phyloP scores from a whole-genome alignment of 2,329 filamentous ascomycete species.

The Whalleya microplaca region DNA sequence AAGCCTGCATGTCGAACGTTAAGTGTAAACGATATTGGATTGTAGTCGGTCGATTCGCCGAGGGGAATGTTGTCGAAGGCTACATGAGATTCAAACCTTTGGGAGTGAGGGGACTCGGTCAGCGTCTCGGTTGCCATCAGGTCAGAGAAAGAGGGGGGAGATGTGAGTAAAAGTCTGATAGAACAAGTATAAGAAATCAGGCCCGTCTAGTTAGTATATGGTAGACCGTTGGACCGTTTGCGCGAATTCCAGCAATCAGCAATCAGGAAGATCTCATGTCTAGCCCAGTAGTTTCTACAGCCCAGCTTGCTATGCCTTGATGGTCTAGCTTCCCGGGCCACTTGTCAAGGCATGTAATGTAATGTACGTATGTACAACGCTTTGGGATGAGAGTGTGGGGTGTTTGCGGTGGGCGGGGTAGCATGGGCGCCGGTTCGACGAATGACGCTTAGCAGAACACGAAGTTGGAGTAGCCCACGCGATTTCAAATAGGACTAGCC shows the following conservation, averaged over 20 bases:
- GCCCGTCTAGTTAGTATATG: constrained; percentile 7
- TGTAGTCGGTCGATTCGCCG: constrained; percentile 62
- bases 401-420: constrained; percentile 20
- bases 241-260: constrained; percentile 16
- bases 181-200: constrained; percentile 10
- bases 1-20: constrained; percentile 88
- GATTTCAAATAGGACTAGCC: constrained; percentile 27
- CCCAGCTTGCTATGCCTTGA: constrained; percentile 23
- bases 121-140: constrained; percentile 40
- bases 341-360: constrained; percentile 11
- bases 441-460: constrained; percentile 16
- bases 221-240: constrained; percentile 5
- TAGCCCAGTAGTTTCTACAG: constrained; percentile 18
- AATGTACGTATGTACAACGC: not conserved
- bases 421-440: constrained; percentile 16
- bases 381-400: constrained; percentile 7
- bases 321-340: constrained; percentile 8
- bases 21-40: constrained; percentile 73
- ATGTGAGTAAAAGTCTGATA: constrained; percentile 6
- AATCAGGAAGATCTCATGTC: constrained; percentile 6
- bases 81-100: constrained; percentile 63
- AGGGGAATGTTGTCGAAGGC: constrained; percentile 63
- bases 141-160: constrained; percentile 6
- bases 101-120: constrained; percentile 37
- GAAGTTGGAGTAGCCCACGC: constrained; percentile 17